These are phyloP conservation scores for Linnemannia elongata DNA, from an alignment of 192 early-diverging fungal species.

Conservation along the genomic window DNA sequence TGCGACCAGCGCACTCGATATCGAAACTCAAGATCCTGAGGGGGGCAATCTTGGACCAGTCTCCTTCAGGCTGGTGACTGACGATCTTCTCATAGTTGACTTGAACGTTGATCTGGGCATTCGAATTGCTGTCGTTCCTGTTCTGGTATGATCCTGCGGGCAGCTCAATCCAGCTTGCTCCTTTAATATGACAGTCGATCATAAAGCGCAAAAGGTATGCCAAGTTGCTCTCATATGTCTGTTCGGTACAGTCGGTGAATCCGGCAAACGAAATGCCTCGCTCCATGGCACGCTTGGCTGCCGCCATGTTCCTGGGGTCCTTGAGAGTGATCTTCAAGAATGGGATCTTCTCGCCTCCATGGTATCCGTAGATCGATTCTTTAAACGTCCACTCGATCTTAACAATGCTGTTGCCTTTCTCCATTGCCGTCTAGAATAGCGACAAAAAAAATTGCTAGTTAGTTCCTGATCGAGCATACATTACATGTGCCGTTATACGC, in stretches of 20 bases:
- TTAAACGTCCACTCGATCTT: slow-evolving; percentile 81
- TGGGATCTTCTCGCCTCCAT: slow-evolving; percentile 81
- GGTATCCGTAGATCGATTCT: slow-evolving; percentile 90
- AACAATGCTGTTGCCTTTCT: slow-evolving; percentile 59
- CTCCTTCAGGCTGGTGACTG: slow-evolving; percentile 87
- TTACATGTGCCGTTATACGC: not conserved
- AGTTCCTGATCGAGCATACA: not conserved
- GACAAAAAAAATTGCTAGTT: slow-evolving; percentile 19
- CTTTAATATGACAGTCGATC: slow-evolving; percentile 90
- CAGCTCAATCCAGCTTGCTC: slow-evolving; percentile 95
- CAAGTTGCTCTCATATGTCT: slow-evolving; percentile 92
- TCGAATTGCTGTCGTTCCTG: slow-evolving; percentile 61
- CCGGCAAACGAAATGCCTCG: slow-evolving; percentile 50
- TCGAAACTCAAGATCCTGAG: slow-evolving; percentile 96
- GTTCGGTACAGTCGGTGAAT: slow-evolving; percentile 36
- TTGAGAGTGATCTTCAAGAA: slow-evolving; percentile 84
- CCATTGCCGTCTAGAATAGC: slow-evolving; percentile 51
- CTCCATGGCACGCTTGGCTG: slow-evolving; percentile 39
- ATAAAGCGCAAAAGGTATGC: slow-evolving; percentile 92
- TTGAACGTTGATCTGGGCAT: slow-evolving; percentile 88
- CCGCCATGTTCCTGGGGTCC: slow-evolving; percentile 62
- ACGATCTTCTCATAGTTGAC: slow-evolving; percentile 81
- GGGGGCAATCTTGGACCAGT: slow-evolving; percentile 95
- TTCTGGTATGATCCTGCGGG: slow-evolving; percentile 80
- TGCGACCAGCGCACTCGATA: slow-evolving; percentile 98